Evolutionary conservation across 805 yeast genomes (phyloP).

Genomic region (Starmerella scarabaei): DNA sequence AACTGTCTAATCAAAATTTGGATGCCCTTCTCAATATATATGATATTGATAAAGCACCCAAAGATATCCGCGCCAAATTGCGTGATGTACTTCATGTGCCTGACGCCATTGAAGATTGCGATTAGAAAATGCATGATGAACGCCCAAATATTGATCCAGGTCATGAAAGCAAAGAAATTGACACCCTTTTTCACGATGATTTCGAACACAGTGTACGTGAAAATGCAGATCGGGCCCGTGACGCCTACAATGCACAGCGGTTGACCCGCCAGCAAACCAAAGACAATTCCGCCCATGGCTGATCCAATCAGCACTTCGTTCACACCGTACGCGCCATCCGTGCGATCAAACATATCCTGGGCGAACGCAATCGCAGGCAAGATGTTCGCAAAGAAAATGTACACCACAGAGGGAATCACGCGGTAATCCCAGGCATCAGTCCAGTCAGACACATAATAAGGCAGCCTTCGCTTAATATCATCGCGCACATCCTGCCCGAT

Average conservation of each 20-base stretch:
- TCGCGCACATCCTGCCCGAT: constrained; percentile 12
- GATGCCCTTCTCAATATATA: constrained; percentile 82
- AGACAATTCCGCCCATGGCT: constrained; percentile 79
- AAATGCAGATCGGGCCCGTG: constrained; percentile 88
- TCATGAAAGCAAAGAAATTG: constrained; percentile 77
- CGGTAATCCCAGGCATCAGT: constrained; percentile 73
- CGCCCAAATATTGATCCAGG: constrained; percentile 90
- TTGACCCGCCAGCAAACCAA: constrained; percentile 77
- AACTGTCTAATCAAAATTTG: constrained; percentile 70
- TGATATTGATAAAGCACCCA: constrained; percentile 79
- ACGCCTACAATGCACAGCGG: constrained; percentile 94
- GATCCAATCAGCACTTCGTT: constrained; percentile 76
- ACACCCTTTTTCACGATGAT: constrained; percentile 41
- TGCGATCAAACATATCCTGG: constrained; percentile 91
- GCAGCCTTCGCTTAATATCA: constrained; percentile 26
- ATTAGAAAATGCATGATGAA: constrained; percentile 66
- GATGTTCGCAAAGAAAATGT: constrained; percentile 76
- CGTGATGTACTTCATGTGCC: constrained; percentile 57
- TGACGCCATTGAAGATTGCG: constrained; percentile 56
- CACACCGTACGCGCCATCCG: constrained; percentile 76
- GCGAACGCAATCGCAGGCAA: constrained; percentile 94
- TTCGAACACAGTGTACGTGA: constrained; percentile 79
- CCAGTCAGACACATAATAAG: constrained; percentile 67
- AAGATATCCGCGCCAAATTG: constrained; percentile 81
- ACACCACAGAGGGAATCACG: constrained; percentile 71